Evolutionary conservation across 2,329 filamentous ascomycete species (phyloP), one percentile per base, ranked within the genome.

Genomic region (Pyrenophora teres): DNA sequence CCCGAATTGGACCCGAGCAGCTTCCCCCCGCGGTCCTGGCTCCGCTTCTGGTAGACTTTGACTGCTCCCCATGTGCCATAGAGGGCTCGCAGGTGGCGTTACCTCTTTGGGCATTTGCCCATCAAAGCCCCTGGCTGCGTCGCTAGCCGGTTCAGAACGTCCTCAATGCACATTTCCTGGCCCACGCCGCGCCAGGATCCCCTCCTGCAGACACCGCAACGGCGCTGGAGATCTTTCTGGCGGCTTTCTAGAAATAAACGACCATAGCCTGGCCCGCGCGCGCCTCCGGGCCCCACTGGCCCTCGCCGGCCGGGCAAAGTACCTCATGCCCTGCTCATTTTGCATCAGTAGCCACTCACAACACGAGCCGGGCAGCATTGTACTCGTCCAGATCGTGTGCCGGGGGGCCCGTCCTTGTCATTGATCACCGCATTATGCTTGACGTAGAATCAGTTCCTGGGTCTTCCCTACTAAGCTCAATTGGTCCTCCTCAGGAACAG

Each of bases 401-500:
- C 69, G 62, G 70, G 70, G 59, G 45, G 46, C 65, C 64, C 57
- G 63, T 68, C 68, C 72, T 61, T 67, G 71, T 67, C 66, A 70
- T 67, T 73, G 72, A 74, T 72, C 74, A 76, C 72, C 67, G 72
- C 73, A 76, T 76, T 73, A 74, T 76, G 73, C 72, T 74, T 72
- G 70, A 73, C 71, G 65, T 72, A 71, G 71, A 74, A 73, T 71
- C 61, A 64, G 68, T 70, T 67, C 68, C 68, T 64, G 65, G 67
- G 63, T 70, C 73, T 74, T 70, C 71, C 71, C 71, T 70, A 70
- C 70, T 69, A 67, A 75, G 72, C 70, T 69, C 68, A 65, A 65
- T 69, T 65, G 62, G 69, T 71, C 65, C 69, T 67, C 61, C 71
- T 73, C 71, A 75, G 73, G 72, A 74, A 75, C 72, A 69, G 68